phyloP scores from a whole-genome alignment of 2,329 filamentous ascomycete genomes.

The Tetracladium maxilliforme region DNA sequence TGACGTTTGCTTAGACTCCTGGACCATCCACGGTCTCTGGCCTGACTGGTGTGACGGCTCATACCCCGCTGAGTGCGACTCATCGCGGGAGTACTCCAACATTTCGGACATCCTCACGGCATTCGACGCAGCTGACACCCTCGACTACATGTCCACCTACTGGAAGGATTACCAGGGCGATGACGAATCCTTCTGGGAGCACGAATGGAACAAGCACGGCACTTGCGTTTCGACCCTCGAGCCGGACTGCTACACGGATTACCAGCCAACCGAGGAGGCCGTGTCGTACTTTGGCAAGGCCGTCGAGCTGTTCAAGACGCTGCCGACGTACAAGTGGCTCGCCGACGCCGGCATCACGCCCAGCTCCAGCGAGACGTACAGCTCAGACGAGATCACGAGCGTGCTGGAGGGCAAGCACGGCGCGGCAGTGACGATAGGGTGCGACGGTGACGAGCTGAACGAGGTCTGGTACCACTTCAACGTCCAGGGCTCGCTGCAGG shows the following conservation, averaged over 20 bases:
- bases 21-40: slow-evolving; percentile 14
- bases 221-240: slow-evolving; percentile 57
- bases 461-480: slow-evolving; percentile 40
- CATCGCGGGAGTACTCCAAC: slow-evolving; percentile 36
- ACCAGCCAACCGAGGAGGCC: slow-evolving; percentile 46
- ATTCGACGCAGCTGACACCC: slow-evolving; percentile 30
- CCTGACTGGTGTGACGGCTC: slow-evolving; percentile 40
- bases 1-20: slow-evolving; percentile 3
- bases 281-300: slow-evolving; percentile 54
- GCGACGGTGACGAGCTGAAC: slow-evolving; percentile 25
- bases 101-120: slow-evolving; percentile 36
- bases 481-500: slow-evolving; percentile 33
- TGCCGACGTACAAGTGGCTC: slow-evolving; percentile 51
- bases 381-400: slow-evolving; percentile 22
- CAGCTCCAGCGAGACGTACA: slow-evolving; percentile 22
- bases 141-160: slow-evolving; percentile 54
- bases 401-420: slow-evolving; percentile 29
- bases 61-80: slow-evolving; percentile 39
- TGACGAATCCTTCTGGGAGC: slow-evolving; percentile 54
- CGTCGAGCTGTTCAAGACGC: slow-evolving; percentile 48
- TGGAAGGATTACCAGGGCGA: slow-evolving; percentile 57
- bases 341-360: slow-evolving; percentile 44
- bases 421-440: slow-evolving; percentile 27
- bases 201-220: slow-evolving; percentile 65
- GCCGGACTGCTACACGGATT: slow-evolving; percentile 48